Evolutionary conservation across 2,329 filamentous ascomycete genomes (phyloP).

Genomic region (Herpotrichia juniperi): DNA sequence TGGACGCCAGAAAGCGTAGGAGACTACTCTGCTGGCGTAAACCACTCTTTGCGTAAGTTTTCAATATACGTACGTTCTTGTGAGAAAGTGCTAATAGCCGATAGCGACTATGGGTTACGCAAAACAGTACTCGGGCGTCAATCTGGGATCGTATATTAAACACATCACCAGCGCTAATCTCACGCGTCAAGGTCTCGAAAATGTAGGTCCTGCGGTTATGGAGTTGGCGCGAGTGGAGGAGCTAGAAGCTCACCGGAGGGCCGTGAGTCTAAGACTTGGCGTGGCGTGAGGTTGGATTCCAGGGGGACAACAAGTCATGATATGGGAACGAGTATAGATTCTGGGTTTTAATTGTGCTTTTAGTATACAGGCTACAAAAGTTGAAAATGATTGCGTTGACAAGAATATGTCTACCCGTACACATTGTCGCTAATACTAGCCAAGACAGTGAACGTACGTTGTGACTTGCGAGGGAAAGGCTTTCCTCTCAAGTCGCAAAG

Average conservation of each 20-base stretch:
- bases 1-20: constrained; percentile 99
- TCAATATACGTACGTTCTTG: not conserved
- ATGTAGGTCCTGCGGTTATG: constrained; percentile 91
- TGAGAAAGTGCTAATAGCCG: constrained; percentile 1
- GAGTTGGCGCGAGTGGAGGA: constrained; percentile 93
- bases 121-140: constrained; percentile 98
- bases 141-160: constrained; percentile 94
- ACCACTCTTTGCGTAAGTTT: constrained; percentile 91
- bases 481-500: no score
- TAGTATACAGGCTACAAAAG: no score
- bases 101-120: constrained; percentile 95
- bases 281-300: constrained; percentile 29
- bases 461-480: no score
- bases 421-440: no score
- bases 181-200: constrained; percentile 80
- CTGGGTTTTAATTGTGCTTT: no score
- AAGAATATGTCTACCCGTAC: no score
- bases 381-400: no score
- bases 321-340: no score
- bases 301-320: not conserved
- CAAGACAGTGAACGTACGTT: no score
- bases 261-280: constrained; percentile 68
- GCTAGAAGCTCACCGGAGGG: constrained; percentile 86
- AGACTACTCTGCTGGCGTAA: constrained; percentile 97
- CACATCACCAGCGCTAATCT: constrained; percentile 96